Evolutionary conservation across 305 asterid genomes (phyloP).

Genomic region (Petunia hybrid): DNA sequence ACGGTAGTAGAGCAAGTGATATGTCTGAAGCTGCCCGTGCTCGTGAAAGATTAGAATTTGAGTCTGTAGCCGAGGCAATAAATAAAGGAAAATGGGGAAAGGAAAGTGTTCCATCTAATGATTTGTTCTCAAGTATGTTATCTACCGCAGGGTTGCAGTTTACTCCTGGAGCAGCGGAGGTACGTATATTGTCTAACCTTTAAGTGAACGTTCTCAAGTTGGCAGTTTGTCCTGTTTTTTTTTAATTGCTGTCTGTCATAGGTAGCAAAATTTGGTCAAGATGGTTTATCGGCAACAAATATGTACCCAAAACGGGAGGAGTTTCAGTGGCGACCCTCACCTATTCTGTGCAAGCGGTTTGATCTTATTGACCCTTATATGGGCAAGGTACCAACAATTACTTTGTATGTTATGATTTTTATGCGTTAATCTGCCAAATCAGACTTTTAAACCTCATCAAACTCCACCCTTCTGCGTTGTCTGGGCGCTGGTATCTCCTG

Average conservation of each 20-base stretch:
- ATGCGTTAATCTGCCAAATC: conserved; percentile 24
- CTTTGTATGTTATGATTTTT: neutral
- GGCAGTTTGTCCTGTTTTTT: conserved; percentile 18
- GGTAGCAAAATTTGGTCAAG: conserved; percentile 54
- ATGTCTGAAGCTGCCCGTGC: conserved; percentile 98
- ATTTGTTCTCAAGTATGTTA: conserved; percentile 57
- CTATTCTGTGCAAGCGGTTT: conserved; percentile 95
- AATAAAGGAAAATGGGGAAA: conserved; percentile 60
- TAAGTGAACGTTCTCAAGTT: conserved; percentile 32
- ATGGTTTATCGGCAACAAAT: conserved; percentile 50
- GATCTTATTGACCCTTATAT: conserved; percentile 93
- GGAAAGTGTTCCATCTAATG: conserved; percentile 54
- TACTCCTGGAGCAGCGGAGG: conserved; percentile 75
- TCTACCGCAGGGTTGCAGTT: conserved; percentile 73
- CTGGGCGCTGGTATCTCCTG: neutral
- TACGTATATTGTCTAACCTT: conserved; percentile 41
- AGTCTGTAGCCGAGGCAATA: conserved; percentile 72
- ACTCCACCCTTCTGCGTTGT: neutral
- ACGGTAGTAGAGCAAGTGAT: conserved; percentile 80
- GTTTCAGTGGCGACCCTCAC: conserved; percentile 95
- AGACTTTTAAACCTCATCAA: neutral
- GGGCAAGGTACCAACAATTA: conserved; percentile 74
- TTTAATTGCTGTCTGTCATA: conserved; percentile 44
- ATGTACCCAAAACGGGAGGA: conserved; percentile 85
- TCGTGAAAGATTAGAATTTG: conserved; percentile 95